phyloP scores from a whole-genome alignment of 345 rosid genomes.

The Citrus reticulata region DNA sequence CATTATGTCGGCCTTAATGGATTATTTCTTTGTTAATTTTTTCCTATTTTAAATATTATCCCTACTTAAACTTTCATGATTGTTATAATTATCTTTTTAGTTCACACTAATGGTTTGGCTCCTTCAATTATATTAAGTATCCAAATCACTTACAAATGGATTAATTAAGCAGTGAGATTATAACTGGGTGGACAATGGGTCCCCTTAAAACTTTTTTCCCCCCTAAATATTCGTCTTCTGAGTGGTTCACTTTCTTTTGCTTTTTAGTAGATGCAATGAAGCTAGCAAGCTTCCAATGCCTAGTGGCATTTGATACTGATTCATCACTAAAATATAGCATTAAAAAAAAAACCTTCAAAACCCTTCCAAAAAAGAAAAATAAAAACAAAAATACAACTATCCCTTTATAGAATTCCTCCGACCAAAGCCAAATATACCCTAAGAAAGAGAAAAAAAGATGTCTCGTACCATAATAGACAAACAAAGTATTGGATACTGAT shows the following conservation, averaged over 20 bases:
- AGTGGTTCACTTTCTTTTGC: conserved; percentile 9
- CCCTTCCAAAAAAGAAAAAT: neutral
- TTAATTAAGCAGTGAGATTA: neutral
- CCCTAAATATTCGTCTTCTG: neutral
- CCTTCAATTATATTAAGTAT: neutral
- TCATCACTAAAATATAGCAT: neutral
- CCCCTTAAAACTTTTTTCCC: neutral
- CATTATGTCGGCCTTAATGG: neutral
- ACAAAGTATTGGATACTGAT: conserved; percentile 2
- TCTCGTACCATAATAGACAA: conserved; percentile 19
- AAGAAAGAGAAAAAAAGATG: neutral
- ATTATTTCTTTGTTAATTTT: neutral
- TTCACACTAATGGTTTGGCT: neutral
- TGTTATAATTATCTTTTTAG: neutral
- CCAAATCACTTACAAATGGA: neutral
- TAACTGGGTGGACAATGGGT: neutral
- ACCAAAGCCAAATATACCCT: neutral
- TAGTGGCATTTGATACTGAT: conserved; percentile 1
- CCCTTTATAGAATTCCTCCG: neutral
- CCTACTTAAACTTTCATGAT: neutral
- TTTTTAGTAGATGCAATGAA: conserved; percentile 6
- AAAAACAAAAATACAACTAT: neutral
- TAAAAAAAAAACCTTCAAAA: neutral
- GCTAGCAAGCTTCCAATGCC: neutral
- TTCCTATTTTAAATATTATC: neutral